A percentile compares a stretch with the other conserved stretches of the same genome.
phyloP scores from a whole-genome alignment of 1,284 basidiomycete genomes.

The Thecaphora thlaspeos region DNA sequence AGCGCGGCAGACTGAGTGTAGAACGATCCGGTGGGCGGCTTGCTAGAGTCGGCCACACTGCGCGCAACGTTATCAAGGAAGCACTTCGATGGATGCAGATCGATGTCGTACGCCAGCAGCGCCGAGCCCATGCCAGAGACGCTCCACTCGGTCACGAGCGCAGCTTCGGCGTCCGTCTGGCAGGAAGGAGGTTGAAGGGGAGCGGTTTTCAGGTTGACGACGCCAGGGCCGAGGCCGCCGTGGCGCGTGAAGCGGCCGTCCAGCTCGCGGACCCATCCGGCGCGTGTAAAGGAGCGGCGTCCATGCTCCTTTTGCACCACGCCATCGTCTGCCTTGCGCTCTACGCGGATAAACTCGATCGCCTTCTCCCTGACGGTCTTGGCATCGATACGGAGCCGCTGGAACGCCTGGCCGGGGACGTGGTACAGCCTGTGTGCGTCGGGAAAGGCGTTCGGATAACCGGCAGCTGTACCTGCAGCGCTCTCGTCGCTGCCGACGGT shows the following conservation, averaged over 20 bases:
- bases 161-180: slow-evolving; percentile 7
- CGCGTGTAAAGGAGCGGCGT: slow-evolving; percentile 27
- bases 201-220: slow-evolving; percentile 7
- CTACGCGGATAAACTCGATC: slow-evolving; percentile 37
- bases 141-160: slow-evolving; percentile 24
- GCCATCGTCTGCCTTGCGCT: slow-evolving; percentile 21
- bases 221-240: slow-evolving; percentile 3
- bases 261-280: slow-evolving; percentile 28
- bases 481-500: too few relatives aligned
- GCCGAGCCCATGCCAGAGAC: slow-evolving; percentile 31
- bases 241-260: slow-evolving; percentile 10
- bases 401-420: slow-evolving; percentile 24
- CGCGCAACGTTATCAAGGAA: slow-evolving; percentile 12
- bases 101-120: slow-evolving; percentile 36
- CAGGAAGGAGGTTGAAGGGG: slow-evolving; percentile 5
- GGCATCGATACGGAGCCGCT: slow-evolving; percentile 30
- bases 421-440: slow-evolving; percentile 32
- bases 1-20: slow-evolving; percentile 15
- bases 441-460: slow-evolving; percentile 22
- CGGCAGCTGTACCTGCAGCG: slow-evolving; percentile 2
- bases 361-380: slow-evolving; percentile 18
- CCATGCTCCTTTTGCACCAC: slow-evolving; percentile 16
- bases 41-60: slow-evolving; percentile 6
- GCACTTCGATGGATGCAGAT: slow-evolving; percentile 27
- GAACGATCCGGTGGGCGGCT: slow-evolving; percentile 7